These are phyloP conservation scores for Pachysandra terminalis DNA, from an alignment of 164 flowering plant genomes.

Conservation along the genomic window DNA sequence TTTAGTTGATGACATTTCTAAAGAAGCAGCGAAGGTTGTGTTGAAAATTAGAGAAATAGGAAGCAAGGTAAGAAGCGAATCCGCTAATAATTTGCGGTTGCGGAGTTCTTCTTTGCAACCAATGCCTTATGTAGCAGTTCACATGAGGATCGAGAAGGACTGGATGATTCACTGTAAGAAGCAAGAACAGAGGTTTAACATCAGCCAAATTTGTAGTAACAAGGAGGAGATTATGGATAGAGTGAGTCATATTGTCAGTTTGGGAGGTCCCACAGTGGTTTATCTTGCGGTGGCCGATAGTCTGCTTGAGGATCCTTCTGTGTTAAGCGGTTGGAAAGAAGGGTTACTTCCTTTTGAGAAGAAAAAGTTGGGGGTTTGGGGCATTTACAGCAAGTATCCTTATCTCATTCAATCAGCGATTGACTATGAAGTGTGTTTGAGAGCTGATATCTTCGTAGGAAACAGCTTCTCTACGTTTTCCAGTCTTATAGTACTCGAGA, in stretches of 20 bases:
- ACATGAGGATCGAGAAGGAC: slow-evolving; percentile 94
- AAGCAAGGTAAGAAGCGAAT: slow-evolving; percentile 16
- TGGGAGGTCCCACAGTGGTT: slow-evolving; percentile 44
- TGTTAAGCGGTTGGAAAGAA: slow-evolving; percentile 74
- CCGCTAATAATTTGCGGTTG: background rate
- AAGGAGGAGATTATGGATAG: slow-evolving; percentile 75
- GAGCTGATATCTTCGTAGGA: slow-evolving; percentile 88
- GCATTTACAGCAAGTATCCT: slow-evolving; percentile 65
- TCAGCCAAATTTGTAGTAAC: slow-evolving; percentile 74
- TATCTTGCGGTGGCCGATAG: slow-evolving; percentile 91
- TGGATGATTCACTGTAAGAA: slow-evolving; percentile 99
- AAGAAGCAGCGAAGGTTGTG: slow-evolving; percentile 72
- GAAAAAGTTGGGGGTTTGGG: slow-evolving; percentile 71
- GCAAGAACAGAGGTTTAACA: slow-evolving; percentile 60
- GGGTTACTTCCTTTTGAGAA: slow-evolving; percentile 77
- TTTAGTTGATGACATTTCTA: slow-evolving; percentile 68
- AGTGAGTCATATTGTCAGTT: slow-evolving; percentile 55
- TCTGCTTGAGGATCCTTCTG: slow-evolving; percentile 64
- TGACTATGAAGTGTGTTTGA: slow-evolving; percentile 91
- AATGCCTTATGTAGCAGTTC: slow-evolving; percentile 77
- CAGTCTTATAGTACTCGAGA: slow-evolving; percentile 81
- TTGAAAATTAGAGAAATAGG: slow-evolving; percentile 62
- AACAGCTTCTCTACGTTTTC: slow-evolving; percentile 97
- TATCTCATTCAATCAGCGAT: slow-evolving; percentile 92
- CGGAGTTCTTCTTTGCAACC: slow-evolving; percentile 12